Evolutionary conservation across 441 rosid species (phyloP).

Genomic region (Isatis lusitanica): DNA sequence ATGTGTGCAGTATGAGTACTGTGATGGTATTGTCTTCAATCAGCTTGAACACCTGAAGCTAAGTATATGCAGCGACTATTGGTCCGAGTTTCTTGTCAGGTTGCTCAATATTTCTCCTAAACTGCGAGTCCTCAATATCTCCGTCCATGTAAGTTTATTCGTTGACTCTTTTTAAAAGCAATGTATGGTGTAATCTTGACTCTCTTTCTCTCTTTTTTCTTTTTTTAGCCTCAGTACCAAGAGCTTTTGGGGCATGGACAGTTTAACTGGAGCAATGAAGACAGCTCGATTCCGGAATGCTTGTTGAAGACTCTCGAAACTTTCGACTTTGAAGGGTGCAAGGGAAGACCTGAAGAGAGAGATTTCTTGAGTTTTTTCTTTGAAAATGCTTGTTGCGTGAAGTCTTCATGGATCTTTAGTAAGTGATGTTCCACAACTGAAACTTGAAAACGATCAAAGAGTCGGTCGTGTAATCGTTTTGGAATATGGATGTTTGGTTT

Average conservation of each 20-base stretch:
- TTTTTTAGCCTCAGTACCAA: too few species aligned
- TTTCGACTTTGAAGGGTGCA: neutral
- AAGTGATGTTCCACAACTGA: neutral
- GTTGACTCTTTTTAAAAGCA: neutral
- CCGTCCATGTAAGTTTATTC: neutral
- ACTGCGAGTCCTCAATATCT: neutral
- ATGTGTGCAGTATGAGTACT: neutral
- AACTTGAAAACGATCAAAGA: neutral
- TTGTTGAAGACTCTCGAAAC: slow-evolving; percentile 1
- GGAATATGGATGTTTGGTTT: neutral
- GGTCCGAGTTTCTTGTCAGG: neutral
- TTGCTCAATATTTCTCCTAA: neutral
- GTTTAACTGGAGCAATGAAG: neutral
- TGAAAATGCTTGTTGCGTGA: neutral
- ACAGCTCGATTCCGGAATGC: neutral
- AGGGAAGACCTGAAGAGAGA: neutral
- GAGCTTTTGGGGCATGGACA: too few species aligned
- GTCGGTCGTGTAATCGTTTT: too few species aligned
- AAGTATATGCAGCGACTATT: neutral
- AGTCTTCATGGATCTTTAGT: neutral
- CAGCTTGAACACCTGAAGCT: neutral
- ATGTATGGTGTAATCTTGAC: neutral
- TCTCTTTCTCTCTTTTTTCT: neutral
- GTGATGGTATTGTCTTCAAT: neutral
- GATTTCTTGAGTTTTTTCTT: neutral